phyloP scores from a whole-genome alignment of 2,329 filamentous ascomycete species.

The Phialemoniopsis sp. region DNA sequence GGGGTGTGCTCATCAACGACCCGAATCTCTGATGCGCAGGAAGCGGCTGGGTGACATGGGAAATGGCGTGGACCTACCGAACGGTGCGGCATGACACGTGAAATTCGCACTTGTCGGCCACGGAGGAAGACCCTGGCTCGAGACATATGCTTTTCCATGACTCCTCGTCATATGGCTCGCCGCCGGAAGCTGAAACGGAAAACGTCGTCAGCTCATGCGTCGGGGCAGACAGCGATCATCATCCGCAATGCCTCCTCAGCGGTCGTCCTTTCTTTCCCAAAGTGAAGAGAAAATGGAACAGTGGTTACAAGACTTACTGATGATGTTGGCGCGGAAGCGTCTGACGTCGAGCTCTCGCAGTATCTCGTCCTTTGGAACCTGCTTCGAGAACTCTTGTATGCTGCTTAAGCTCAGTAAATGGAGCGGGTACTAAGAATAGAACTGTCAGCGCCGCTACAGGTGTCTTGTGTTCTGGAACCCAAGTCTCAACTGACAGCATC shows the following conservation, averaged over 20 bases:
- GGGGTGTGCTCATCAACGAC: constrained; percentile 1
- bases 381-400: constrained; percentile 54
- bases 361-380: constrained; percentile 45
- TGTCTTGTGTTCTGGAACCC: not conserved
- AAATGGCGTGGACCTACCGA: constrained; percentile 33
- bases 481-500: constrained; percentile 55
- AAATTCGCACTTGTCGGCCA: constrained; percentile 37
- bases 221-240: not conserved
- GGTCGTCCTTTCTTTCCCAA: too few species aligned
- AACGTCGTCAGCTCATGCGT: not conserved
- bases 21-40: too few species aligned
- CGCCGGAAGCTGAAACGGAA: constrained; percentile 49
- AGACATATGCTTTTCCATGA: constrained; percentile 61
- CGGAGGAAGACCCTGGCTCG: constrained; percentile 40
- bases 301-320: constrained; percentile 46
- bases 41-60: too few species aligned
- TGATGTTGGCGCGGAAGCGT: constrained; percentile 70
- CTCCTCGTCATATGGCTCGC: constrained; percentile 64
- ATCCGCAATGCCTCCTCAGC: not conserved
- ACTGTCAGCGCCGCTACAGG: not conserved
- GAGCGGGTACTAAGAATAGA: constrained; percentile 55
- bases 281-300: too few species aligned
- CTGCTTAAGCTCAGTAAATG: constrained; percentile 64
- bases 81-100: constrained; percentile 62
- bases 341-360: constrained; percentile 52